Percentiles rank a stretch among this genome's conserved stretches.
Evolutionary conservation across 331 rosid genomes (phyloP).

Genomic region (Phaseolus coccineus): DNA sequence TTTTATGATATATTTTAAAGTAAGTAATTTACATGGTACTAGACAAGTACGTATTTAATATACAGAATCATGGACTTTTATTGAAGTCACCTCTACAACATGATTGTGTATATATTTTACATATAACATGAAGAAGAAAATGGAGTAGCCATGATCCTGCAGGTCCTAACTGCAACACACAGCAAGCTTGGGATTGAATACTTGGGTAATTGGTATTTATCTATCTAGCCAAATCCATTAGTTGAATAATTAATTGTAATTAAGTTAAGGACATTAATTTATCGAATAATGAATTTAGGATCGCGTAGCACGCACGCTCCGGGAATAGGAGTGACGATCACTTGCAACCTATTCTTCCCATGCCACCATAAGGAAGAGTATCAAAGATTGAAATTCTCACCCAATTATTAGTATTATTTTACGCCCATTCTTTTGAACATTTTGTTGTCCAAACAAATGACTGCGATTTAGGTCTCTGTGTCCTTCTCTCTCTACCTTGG

Average conservation of each 20-base stretch:
- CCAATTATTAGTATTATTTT: conserved; percentile 43
- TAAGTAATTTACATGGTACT: too few species aligned
- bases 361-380: conserved; percentile 40
- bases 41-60: too few species aligned
- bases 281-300: background rate
- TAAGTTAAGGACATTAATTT: background rate
- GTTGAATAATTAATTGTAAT: background rate
- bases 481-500: conserved; percentile 17
- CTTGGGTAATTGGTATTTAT: background rate
- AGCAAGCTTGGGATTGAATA: background rate
- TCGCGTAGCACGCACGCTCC: conserved; percentile 58
- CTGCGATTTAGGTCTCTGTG: conserved; percentile 63
- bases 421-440: conserved; percentile 49
- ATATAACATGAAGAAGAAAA: too few species aligned
- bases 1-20: too few species aligned
- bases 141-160: too few species aligned
- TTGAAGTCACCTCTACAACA: too few species aligned
- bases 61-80: too few species aligned
- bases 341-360: conserved; percentile 16
- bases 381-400: conserved; percentile 30
- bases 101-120: too few species aligned
- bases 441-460: conserved; percentile 57
- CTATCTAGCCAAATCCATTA: background rate
- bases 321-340: conserved; percentile 24
- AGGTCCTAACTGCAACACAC: too few species aligned